phyloP scores from a whole-genome alignment of 2,329 filamentous ascomycete genomes.

The Beauveria asiatica region DNA sequence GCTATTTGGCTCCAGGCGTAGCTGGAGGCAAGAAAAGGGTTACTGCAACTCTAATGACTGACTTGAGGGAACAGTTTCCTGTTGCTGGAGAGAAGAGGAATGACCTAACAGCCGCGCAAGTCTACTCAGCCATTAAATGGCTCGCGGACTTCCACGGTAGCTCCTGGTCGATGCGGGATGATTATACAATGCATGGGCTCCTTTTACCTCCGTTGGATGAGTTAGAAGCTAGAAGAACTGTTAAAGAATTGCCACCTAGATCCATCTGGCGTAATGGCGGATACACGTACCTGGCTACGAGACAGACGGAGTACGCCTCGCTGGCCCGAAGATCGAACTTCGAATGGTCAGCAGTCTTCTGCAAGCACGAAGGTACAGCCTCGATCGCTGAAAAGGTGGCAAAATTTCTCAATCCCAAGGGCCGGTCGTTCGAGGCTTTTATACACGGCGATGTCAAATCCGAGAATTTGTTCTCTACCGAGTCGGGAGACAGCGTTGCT shows the following conservation, averaged over 20 bases:
- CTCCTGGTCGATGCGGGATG: slow-evolving; percentile 34
- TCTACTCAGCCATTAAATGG: slow-evolving; percentile 50
- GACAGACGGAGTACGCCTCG: slow-evolving; percentile 44
- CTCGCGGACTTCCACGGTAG: slow-evolving; percentile 51
- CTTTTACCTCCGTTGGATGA: slow-evolving; percentile 51
- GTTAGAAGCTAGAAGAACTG: slow-evolving; percentile 20
- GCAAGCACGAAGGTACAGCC: slow-evolving; percentile 19
- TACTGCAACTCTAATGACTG: slow-evolving; percentile 49
- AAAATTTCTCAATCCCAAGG: slow-evolving; percentile 37
- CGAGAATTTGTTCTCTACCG: slow-evolving; percentile 55
- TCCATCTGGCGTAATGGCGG: slow-evolving; percentile 57
- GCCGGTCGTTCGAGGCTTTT: slow-evolving; percentile 41
- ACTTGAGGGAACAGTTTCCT: slow-evolving; percentile 45
- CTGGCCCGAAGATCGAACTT: slow-evolving; percentile 38
- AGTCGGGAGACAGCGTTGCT: slow-evolving; percentile 40
- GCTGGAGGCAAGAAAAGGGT: slow-evolving; percentile 27
- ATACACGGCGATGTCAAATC: slow-evolving; percentile 65
- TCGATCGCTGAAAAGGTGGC: slow-evolving; percentile 47
- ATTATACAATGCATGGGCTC: slow-evolving; percentile 25
- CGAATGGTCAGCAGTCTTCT: slow-evolving; percentile 48
- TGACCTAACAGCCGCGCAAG: slow-evolving; percentile 38
- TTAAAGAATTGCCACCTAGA: slow-evolving; percentile 11
- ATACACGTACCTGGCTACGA: slow-evolving; percentile 60
- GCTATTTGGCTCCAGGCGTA: slow-evolving; percentile 12
- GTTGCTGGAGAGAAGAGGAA: slow-evolving; percentile 46